These are phyloP conservation scores for Dioscorea cayenensis DNA, from an alignment of 116 monocot genomes.

Conservation along the genomic window DNA sequence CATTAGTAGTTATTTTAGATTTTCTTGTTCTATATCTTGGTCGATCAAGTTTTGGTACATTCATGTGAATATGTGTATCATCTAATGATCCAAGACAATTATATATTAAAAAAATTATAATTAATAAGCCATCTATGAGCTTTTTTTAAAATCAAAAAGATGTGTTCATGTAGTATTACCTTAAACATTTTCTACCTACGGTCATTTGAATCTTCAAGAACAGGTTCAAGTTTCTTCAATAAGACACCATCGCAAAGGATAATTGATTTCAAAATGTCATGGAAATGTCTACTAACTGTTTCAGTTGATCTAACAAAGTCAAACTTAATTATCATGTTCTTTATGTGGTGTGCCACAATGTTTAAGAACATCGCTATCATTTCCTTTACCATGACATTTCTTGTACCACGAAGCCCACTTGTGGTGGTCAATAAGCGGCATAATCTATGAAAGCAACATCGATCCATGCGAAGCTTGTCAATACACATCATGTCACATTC, in stretches of 20 bases:
- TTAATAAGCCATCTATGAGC: neutral
- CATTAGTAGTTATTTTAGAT: slow-evolving; percentile 3
- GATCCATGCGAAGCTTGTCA: too few relatives aligned
- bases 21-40: slow-evolving; percentile 8
- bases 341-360: too few relatives aligned
- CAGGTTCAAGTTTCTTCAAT: neutral
- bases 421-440: too few relatives aligned
- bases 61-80: slow-evolving; percentile 4
- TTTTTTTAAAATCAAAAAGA: neutral
- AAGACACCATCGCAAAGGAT: neutral
- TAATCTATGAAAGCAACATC: too few relatives aligned
- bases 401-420: too few relatives aligned
- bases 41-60: neutral
- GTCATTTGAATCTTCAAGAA: neutral
- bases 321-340: too few relatives aligned
- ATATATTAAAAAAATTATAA: neutral
- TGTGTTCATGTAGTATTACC: neutral
- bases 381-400: too few relatives aligned
- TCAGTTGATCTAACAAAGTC: too few relatives aligned
- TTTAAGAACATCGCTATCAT: too few relatives aligned
- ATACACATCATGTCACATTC: too few relatives aligned
- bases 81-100: slow-evolving; percentile 9
- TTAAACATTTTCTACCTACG: slow-evolving; percentile 3
- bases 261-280: too few relatives aligned
- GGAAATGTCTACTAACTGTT: neutral